Base-by-base conservation (phyloP, 768 basidiomycete species). In the Termitomyces sp. region DNA sequence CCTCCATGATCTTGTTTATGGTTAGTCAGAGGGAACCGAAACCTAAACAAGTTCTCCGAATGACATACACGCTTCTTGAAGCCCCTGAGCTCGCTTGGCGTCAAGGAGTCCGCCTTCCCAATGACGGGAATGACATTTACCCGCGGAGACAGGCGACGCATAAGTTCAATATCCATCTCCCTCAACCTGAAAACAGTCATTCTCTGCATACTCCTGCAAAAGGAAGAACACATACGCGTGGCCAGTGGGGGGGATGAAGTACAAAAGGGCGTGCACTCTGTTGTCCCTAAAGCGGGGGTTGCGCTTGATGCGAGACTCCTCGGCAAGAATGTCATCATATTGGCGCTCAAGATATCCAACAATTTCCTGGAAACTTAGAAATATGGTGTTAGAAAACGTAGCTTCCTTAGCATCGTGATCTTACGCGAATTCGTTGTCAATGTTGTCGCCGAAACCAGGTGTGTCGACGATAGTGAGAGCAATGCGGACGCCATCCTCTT, bases 271-370 rank as follows among this genome's bases (percentile, higher is more conserved):
- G 66, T 98, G 97, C 2, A 98, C 88, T 65, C 97, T 85, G 81
- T 98, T 98, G 76, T 99, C 97, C 72, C 95, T 89, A 86, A 98
- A 99, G 65, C 97, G 90, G 35, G 96, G 96, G 77, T 98, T 98
- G 83, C 97, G 96, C 81, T 97, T 98, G 79, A 99, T 99, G 67
- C 97, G 87, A 57, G 94, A 96, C 79, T 99, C 97, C 74, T 98
- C 96, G 4, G 96, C 96, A 65, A 99, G 81, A 71, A 98, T 96
- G 69, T 99, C 96, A 63, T 99, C 97, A 77, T 98, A 98, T 86
- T 98, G 96, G 57, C 96, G 89, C 74, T 99, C 97, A 65, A 99
- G 88, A 78, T 98, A 85, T 63, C 92, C 92, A 55, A 96, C 89
- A 67, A 99, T 98, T 74, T 98, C 97, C 74, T 92, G 90, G 78